phyloP scores from a whole-genome alignment of 2,329 filamentous ascomycete genomes.

The Fonsecaea multimorphosa region DNA sequence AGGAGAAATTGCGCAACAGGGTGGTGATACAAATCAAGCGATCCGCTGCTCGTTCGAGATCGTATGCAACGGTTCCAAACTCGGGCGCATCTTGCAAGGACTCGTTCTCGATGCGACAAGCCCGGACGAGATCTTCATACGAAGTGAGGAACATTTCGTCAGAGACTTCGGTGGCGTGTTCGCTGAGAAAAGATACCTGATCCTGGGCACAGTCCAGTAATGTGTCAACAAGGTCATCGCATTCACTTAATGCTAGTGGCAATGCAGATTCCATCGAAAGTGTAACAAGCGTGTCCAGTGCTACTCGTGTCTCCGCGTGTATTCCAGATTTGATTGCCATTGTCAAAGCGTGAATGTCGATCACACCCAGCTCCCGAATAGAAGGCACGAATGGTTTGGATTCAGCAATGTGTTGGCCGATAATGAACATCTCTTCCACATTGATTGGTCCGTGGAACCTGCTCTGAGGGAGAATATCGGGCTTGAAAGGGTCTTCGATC shows the following conservation, averaged over 20 bases:
- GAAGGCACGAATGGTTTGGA: slow-evolving; percentile 76
- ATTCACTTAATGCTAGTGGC: slow-evolving; percentile 72
- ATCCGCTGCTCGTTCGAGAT: slow-evolving; percentile 85
- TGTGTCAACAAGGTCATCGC: slow-evolving; percentile 86
- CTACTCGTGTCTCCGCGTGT: slow-evolving; percentile 84
- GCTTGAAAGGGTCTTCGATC: slow-evolving; percentile 55
- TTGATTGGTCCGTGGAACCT: slow-evolving; percentile 75
- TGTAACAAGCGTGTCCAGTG: slow-evolving; percentile 79
- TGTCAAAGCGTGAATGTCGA: slow-evolving; percentile 88
- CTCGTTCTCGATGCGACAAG: slow-evolving; percentile 76
- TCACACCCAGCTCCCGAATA: slow-evolving; percentile 78
- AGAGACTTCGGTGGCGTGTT: slow-evolving; percentile 82
- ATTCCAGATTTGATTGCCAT: slow-evolving; percentile 90
- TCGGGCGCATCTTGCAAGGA: slow-evolving; percentile 73
- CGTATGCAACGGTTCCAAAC: slow-evolving; percentile 78
- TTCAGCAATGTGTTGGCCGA: slow-evolving; percentile 70
- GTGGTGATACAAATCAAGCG: slow-evolving; percentile 88
- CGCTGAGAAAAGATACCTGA: slow-evolving; percentile 81
- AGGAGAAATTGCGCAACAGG: slow-evolving; percentile 90
- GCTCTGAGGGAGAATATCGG: slow-evolving; percentile 53
- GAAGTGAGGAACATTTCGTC: slow-evolving; percentile 81
- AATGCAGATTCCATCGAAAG: slow-evolving; percentile 70
- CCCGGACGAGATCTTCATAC: slow-evolving; percentile 85
- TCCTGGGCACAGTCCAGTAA: slow-evolving; percentile 90
- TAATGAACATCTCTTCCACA: slow-evolving; percentile 66